These are phyloP conservation scores for Amniculicola lignicola DNA, from an alignment of 495 filamentous ascomycete genomes.

Conservation along the genomic window DNA sequence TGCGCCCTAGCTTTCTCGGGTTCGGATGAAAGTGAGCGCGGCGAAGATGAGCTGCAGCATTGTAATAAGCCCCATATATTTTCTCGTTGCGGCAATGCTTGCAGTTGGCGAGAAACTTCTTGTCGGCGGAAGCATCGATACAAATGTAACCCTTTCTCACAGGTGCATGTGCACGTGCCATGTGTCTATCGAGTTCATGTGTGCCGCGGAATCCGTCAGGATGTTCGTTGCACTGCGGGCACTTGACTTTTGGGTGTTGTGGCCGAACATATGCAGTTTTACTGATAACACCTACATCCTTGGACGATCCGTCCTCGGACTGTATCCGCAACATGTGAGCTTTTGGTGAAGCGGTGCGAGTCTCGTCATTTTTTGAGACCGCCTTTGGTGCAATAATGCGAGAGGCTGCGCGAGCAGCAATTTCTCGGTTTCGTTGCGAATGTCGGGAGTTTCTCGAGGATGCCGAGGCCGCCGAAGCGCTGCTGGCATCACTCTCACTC, in stretches of 20 bases:
- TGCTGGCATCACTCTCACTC: constrained; percentile 25
- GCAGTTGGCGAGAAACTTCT: constrained; percentile 73
- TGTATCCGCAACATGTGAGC: constrained; percentile 55
- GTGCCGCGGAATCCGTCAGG: constrained; percentile 89
- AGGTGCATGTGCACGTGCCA: constrained; percentile 71
- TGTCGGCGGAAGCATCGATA: constrained; percentile 57
- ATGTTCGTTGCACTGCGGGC: constrained; percentile 68
- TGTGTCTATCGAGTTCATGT: constrained; percentile 86
- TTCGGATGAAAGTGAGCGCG: constrained; percentile 81
- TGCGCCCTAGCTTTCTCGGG: constrained; percentile 55
- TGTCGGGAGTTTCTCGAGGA: constrained; percentile 28
- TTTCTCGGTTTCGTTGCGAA: constrained; percentile 32
- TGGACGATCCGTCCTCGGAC: constrained; percentile 58
- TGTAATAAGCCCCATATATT: constrained; percentile 89
- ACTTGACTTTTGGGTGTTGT: constrained; percentile 71
- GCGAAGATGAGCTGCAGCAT: constrained; percentile 87
- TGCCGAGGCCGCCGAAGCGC: constrained; percentile 24
- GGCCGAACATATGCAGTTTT: constrained; percentile 73
- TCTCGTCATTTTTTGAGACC: constrained; percentile 16
- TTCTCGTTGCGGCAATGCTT: constrained; percentile 78
- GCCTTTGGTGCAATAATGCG: constrained; percentile 33
- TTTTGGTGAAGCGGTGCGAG: constrained; percentile 31
- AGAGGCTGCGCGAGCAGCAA: constrained; percentile 21
- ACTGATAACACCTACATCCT: constrained; percentile 60
- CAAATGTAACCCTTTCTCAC: constrained; percentile 79